These are phyloP conservation scores for Cyanidiococcus yangmingshanensis DNA, from an alignment of 23 red algal genomes.

Conservation along the genomic window DNA sequence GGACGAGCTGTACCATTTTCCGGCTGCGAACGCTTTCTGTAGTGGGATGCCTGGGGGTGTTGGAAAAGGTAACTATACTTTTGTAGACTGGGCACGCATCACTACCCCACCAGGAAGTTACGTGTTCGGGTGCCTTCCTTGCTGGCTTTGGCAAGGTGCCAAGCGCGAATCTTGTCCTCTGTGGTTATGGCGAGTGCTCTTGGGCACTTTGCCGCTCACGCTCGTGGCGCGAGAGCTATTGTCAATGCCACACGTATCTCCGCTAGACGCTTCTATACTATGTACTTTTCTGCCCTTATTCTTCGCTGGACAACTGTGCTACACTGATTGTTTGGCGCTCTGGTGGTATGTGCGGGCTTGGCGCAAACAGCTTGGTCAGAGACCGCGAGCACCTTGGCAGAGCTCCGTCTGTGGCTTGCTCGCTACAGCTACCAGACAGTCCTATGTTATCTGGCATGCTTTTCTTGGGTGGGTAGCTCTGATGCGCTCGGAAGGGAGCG, in stretches of 20 bases:
- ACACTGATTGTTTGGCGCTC: neutral
- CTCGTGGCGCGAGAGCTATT: neutral
- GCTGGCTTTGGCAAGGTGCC: neutral
- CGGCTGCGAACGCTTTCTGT: neutral
- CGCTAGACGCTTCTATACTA: neutral
- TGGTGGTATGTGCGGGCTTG: neutral
- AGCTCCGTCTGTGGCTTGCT: neutral
- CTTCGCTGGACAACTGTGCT: neutral
- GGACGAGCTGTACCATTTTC: constrained; percentile 3
- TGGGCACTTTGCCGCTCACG: neutral
- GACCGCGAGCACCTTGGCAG: neutral
- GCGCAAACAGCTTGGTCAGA: neutral
- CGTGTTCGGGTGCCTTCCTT: neutral
- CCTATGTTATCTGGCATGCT: constrained; percentile 5
- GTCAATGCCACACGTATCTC: neutral
- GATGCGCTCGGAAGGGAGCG: neutral
- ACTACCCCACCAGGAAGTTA: neutral
- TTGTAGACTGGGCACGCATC: neutral
- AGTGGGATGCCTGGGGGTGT: neutral
- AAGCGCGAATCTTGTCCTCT: neutral
- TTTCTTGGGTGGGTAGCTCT: neutral
- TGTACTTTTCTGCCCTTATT: neutral
- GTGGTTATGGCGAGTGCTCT: neutral
- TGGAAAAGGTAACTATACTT: neutral
- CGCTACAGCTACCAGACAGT: neutral